Percentiles rank a stretch among this genome's conserved stretches.
Evolutionary conservation across 768 basidiomycete genomes (phyloP).

Genomic region (Tulasnella sp.): DNA sequence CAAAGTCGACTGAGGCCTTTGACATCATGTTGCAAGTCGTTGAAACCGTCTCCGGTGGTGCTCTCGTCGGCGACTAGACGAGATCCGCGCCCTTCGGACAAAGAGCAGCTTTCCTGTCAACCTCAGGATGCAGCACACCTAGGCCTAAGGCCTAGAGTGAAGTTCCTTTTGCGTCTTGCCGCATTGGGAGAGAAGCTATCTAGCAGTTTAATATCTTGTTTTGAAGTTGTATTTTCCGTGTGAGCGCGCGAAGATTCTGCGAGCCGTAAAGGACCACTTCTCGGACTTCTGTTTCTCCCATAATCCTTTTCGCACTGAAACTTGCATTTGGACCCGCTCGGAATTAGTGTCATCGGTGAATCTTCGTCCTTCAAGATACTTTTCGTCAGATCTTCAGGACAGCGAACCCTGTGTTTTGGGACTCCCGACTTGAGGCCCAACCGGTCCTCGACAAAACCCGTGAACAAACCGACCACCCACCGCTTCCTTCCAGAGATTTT

Average conservation of each 20-base stretch:
- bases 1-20: not conserved
- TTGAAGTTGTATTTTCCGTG: conserved; percentile 3
- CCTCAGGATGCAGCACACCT: not conserved
- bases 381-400: conserved; percentile 18
- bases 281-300: conserved; percentile 2
- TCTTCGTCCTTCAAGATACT: not conserved
- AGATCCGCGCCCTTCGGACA: not conserved
- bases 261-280: conserved; percentile 6
- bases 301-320: conserved; percentile 4
- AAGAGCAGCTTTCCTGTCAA: not conserved
- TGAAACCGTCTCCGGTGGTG: not conserved
- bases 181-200: not conserved
- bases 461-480: conserved; percentile 12
- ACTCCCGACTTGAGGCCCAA: conserved; percentile 4
- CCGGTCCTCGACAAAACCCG: not conserved
- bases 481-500: not conserved
- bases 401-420: not conserved
- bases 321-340: conserved; percentile 6
- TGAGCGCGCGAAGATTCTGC: conserved; percentile 9
- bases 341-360: not conserved
- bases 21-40: not conserved
- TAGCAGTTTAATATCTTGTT: conserved; percentile 19
- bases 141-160: conserved; percentile 12
- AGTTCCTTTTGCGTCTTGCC: not conserved
- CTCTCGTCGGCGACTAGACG: not conserved